Base-by-base conservation (phyloP, 140 eudicot genomes). In the Flaveria floridana region DNA sequence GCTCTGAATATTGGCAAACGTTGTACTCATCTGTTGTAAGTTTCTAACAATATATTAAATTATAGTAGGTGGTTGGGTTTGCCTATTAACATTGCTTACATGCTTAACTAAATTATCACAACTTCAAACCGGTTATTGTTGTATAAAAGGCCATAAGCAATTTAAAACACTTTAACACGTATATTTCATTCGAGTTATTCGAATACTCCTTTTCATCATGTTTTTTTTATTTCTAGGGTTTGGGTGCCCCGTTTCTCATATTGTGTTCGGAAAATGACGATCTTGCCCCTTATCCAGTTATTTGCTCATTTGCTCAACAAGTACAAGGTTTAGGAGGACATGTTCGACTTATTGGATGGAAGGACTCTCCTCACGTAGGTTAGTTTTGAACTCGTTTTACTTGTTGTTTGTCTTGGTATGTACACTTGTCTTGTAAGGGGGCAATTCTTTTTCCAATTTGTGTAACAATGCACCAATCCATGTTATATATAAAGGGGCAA, bases 1-100 rank as follows among this genome's bases (percentile, higher is more conserved):
- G 89, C 20, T 77, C 88, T 11, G 96, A 90, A 52, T 90, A 93
- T 72, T 93, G 97, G 96, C 87, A 86, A 80, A 85, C 96, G 11
- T 87, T 93, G n/a, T 84, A 84, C 79, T 86, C 97, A 48, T 88
- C 97, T 10, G 91, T 90, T 53, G 98, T 93, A 88, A 80, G 98
- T 83, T 77, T 74, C 42, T 47, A 34, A 16, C 18, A 7, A 37
- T 39, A 15, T 15, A 12, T 7, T 12, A 14, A 34, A 34, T 34
- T 62, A 0, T 0, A 34, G 25, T 65, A 11, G 15, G 65, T 21
- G 34, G 21, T 58, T 58, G 37, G 65, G 34, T 2, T 58, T 20
- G 2, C 34, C 0, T 8, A 6, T 34, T 19, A 19, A 52, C 16
- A n/a, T 19, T n/a, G 58, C 12, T 55, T 55, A 16, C 16, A 11